A percentile compares a stretch with the other conserved stretches of the same genome.
phyloP scores from a whole-genome alignment of 2,329 filamentous ascomycete genomes.

The Neonectria neomacrospora region DNA sequence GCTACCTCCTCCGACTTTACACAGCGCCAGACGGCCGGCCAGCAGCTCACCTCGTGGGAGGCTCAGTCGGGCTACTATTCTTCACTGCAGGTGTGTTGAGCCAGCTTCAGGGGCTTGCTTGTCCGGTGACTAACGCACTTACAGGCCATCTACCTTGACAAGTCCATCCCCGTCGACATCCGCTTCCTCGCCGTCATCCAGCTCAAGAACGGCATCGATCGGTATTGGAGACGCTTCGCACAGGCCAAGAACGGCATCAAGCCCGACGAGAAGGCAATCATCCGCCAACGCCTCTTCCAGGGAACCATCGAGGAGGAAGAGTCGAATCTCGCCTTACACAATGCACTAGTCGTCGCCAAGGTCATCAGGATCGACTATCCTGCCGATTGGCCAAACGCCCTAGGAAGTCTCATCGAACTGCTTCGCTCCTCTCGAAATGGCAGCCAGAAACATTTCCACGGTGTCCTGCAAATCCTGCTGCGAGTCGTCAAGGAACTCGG shows the following conservation, averaged over 20 bases:
- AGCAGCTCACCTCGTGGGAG: slow-evolving; percentile 80
- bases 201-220: slow-evolving; percentile 96
- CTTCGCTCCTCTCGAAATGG: slow-evolving; percentile 65
- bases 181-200: slow-evolving; percentile 93
- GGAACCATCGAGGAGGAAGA: slow-evolving; percentile 83
- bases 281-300: slow-evolving; percentile 79
- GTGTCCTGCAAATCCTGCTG: slow-evolving; percentile 80
- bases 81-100: slow-evolving; percentile 69
- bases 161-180: slow-evolving; percentile 77
- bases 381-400: slow-evolving; percentile 78
- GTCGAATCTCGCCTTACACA: slow-evolving; percentile 82
- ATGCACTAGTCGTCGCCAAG: slow-evolving; percentile 88
- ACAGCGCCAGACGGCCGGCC: slow-evolving; percentile 73
- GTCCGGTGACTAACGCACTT: slow-evolving; percentile 27
- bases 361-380: slow-evolving; percentile 92
- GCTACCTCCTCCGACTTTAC: slow-evolving; percentile 71
- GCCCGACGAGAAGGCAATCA: slow-evolving; percentile 78
- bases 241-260: slow-evolving; percentile 71
- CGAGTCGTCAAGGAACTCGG: slow-evolving; percentile 92
- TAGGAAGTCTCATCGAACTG: slow-evolving; percentile 70
- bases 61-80: slow-evolving; percentile 73
- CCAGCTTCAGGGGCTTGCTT: background rate
- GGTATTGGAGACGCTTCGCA: slow-evolving; percentile 82
- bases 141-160: slow-evolving; percentile 84
- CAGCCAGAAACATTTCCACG: slow-evolving; percentile 74